A percentile compares a stretch with the other conserved stretches of the same genome.
Conservation (phyloP, 2,329 filamentous ascomycete species). For the Neofusicoccum ribis region DNA sequence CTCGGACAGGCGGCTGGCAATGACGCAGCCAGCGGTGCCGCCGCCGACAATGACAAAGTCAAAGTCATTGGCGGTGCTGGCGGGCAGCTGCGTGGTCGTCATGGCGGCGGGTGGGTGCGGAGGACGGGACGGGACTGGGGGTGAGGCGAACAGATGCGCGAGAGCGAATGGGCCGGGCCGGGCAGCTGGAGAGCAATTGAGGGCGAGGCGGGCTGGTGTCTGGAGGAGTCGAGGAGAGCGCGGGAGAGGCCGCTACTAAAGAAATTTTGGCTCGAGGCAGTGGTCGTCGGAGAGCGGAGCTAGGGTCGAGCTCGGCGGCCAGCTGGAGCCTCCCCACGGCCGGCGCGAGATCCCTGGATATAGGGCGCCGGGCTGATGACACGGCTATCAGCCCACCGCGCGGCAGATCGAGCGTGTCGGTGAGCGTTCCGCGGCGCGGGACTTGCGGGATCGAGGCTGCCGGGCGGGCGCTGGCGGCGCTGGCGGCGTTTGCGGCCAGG, state of each 20-base stretch:
- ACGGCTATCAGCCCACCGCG: conserved; percentile 16
- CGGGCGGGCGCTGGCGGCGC: background rate
- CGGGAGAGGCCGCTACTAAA: conserved; percentile 12
- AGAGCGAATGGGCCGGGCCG: too few relatives aligned
- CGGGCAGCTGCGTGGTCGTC: conserved; percentile 68
- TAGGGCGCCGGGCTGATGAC: background rate
- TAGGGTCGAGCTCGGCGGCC: background rate
- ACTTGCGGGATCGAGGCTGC: background rate
- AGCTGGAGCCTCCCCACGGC: background rate
- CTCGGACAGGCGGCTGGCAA: conserved; percentile 75
- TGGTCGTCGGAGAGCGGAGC: background rate
- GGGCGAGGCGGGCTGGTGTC: too few relatives aligned
- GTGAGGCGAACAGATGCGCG: too few relatives aligned
- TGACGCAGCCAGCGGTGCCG: conserved; percentile 82
- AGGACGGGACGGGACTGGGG: background rate
- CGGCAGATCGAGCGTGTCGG: conserved; percentile 6
- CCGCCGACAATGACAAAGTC: conserved; percentile 87
- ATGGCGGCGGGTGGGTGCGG: conserved; percentile 37
- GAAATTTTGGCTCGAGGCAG: conserved; percentile 1
- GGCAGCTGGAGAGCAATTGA: too few relatives aligned
- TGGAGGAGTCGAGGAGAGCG: background rate
- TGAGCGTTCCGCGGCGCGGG: conserved; percentile 6
- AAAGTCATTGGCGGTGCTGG: conserved; percentile 65
- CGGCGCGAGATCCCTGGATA: background rate
- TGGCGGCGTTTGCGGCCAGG: background rate